phyloP scores from a whole-genome alignment of 192 early-diverging fungal genomes.

The Jimgerdemannia lactiflua region DNA sequence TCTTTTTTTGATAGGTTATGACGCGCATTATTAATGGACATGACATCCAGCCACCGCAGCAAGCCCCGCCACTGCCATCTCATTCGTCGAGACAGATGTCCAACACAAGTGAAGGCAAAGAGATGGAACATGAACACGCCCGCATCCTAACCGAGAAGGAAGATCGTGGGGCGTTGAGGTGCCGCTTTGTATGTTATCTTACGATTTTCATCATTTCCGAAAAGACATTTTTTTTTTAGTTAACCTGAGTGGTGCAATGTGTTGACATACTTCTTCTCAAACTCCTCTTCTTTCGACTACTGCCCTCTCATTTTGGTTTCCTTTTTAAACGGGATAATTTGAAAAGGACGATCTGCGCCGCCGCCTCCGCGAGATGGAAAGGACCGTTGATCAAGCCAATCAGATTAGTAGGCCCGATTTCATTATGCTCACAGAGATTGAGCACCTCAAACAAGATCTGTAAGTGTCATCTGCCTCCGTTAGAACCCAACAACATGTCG shows the following conservation, averaged over 20 bases:
- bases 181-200: constrained; percentile 25
- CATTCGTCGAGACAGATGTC: not conserved
- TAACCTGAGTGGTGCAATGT: not conserved
- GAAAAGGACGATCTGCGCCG: constrained; percentile 71
- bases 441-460: constrained; percentile 81
- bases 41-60: not conserved
- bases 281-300: constrained; percentile 20
- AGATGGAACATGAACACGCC: constrained; percentile 17
- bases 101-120: too few species aligned
- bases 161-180: constrained; percentile 48
- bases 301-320: too few species aligned
- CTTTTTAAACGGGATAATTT: constrained; percentile 50
- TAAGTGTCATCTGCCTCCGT: too few species aligned
- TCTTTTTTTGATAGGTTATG: too few species aligned
- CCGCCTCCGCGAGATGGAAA: constrained; percentile 79
- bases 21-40: constrained; percentile 6
- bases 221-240: not conserved
- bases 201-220: too few species aligned
- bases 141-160: constrained; percentile 53
- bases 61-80: too few species aligned
- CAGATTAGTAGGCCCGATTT: constrained; percentile 83
- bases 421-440: constrained; percentile 82
- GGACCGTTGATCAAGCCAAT: constrained; percentile 61
- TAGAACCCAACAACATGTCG: too few species aligned
- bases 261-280: constrained; percentile 24